Base-by-base conservation (phyloP, 139 green algal species). In the Chlamydomonas applanata region DNA sequence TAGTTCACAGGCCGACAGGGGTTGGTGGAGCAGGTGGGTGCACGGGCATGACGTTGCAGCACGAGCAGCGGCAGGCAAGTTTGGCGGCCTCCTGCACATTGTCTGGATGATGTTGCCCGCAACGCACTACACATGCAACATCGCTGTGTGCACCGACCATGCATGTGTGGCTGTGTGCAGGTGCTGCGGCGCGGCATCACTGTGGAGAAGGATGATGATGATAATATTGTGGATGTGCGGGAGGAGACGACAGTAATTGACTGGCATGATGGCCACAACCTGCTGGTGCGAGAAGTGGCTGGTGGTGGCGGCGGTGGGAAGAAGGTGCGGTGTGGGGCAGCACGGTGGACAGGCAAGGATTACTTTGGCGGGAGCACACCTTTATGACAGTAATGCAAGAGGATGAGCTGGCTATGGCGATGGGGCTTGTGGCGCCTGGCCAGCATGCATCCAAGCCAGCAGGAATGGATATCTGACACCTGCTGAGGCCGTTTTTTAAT, bases 161-260 rank as follows among this genome's bases (percentile, higher is more conserved):
- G 45, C 13, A 54, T 54, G 45, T 16, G 13, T 54, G 45, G 13
- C 14, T 17, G 14, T 1, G 11, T 17, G 2, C 72, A 82, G 76
- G 76, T 83, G 27, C 72, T 83, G 3, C 77, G 77, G 40, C 66
- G 72, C 44, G 77, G 77, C 40, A 35, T 75, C n/a, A 75, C 67
- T 32, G 33, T 83, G 3, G 44, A 73, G 44, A 71, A 53, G 2
- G 36, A 69, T 1, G n/a, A 44, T 24, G 35, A 46, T 17, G 35
- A 4, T 5, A 11, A 27, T 14, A 25, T 30, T 7, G 27, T 69
- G 36, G n/a, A 44, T 16, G n/a, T 62, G 46, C 77, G 77, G 1
- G 77, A 83, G 36, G 77, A 83, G 71, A 17, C 54, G 3, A 83
- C 64, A 14, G 30, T 62, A 5, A 71, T 83, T 7, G 54, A 75